phyloP scores from a whole-genome alignment of 441 rosid genomes.

The Viola pubescens region DNA sequence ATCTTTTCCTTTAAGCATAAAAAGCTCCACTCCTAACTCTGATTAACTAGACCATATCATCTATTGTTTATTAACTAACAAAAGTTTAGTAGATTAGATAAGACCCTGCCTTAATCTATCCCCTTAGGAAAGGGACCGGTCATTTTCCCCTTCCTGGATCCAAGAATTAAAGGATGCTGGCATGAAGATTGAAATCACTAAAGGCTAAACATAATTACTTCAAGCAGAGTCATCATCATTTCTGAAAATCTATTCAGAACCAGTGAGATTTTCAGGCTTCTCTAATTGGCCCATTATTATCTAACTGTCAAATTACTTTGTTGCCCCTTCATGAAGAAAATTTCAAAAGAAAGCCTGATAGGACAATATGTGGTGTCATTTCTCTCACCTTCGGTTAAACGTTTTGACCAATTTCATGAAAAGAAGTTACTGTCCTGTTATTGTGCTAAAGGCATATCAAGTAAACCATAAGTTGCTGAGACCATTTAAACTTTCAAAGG shows the following conservation, averaged over 20 bases:
- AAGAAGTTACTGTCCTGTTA: conserved; percentile 18
- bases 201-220: neutral
- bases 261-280: conserved; percentile 11
- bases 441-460: conserved; percentile 1
- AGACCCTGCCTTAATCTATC: conserved; percentile 6
- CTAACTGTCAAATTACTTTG: conserved; percentile 18
- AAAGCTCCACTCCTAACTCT: conserved; percentile 8
- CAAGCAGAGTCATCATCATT: conserved; percentile 4
- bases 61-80: conserved; percentile 1
- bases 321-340: conserved; percentile 20
- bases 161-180: conserved; percentile 1
- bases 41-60: neutral
- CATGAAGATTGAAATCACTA: neutral
- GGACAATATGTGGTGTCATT: conserved; percentile 9
- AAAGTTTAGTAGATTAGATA: conserved; percentile 11
- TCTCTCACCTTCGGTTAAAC: conserved; percentile 3
- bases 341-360: conserved; percentile 15
- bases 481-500: neutral
- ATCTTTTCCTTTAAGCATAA: conserved; percentile 9
- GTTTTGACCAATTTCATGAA: conserved; percentile 6
- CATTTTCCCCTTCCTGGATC: neutral
- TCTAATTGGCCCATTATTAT: conserved; percentile 21
- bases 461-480: neutral
- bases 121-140: conserved; percentile 2
- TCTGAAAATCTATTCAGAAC: conserved; percentile 4